Conservation (phyloP, 305 asterid species). For the Withania somnifera region DNA sequence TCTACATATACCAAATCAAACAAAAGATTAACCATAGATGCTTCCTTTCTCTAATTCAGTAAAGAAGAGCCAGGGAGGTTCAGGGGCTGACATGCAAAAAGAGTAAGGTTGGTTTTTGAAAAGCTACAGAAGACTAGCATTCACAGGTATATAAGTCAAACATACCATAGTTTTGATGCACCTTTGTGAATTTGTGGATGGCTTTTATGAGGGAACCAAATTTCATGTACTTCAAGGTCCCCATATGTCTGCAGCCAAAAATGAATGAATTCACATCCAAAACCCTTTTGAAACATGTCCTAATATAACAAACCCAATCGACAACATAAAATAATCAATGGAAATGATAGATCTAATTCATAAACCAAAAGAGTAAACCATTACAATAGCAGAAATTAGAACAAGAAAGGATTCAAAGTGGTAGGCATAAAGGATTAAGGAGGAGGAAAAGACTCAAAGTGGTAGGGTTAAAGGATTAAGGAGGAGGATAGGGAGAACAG, state of each 20-base stretch:
- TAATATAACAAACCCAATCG: no score
- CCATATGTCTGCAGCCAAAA: slow-evolving; percentile 81
- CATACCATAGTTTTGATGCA: slow-evolving; percentile 89
- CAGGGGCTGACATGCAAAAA: background rate
- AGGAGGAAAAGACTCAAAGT: no score
- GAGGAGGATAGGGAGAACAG: no score
- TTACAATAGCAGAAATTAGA: no score
- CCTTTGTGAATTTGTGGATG: slow-evolving; percentile 59
- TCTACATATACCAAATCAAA: background rate
- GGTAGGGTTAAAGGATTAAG: no score
- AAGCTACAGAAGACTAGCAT: background rate
- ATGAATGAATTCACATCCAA: background rate
- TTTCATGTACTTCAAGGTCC: slow-evolving; percentile 55
- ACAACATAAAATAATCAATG: no score
- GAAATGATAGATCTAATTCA: no score
- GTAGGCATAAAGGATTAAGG: no score
- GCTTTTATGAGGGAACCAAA: slow-evolving; percentile 68
- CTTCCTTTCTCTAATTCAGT: background rate
- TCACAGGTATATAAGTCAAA: background rate
- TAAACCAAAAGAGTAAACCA: no score
- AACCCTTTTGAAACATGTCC: background rate
- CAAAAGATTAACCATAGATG: background rate
- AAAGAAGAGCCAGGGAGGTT: background rate
- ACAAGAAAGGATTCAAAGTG: no score
- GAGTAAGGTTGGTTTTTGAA: background rate